Base-by-base conservation (phyloP, 768 basidiomycete species). In the Leccinum rimulosum region DNA sequence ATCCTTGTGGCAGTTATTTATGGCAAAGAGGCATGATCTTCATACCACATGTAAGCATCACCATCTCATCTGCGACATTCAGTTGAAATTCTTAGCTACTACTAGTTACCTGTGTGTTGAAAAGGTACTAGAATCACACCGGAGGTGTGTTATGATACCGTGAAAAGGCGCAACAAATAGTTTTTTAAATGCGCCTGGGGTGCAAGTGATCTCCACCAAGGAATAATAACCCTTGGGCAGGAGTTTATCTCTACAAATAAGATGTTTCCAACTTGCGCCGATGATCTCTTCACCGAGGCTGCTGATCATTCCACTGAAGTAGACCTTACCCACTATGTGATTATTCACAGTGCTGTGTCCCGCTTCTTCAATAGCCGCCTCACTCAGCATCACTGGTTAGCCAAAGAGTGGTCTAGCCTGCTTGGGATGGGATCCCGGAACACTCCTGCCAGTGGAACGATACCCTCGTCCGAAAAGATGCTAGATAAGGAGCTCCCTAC, bases 201-300 rank as follows among this genome's bases (percentile, higher is more conserved):
- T 1, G 61, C 54, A 1, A 59, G 61, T 2, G 50, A 60, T 6
- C 40, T 60, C 4, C 55, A 52, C 0, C 58, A 62, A 35, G 61
- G 55, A 1, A 50, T 50, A 52, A 57, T 60, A 14, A 57, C 59
- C 8, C 50, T 60, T 8, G 59, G 59, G 1, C 50, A 50, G 22
- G 55, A 50, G 3, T 62, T 62, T 36, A 62, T 62, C 3, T 56
- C 48, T 28, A 52, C 55, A 0, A n/a, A 62, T 15, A 55, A 62
- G 55, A 30, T 22, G 22, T 22, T 62, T 36, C 50, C 61, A 11
- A 22, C 1, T 17, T 61, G 56, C 27, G 35, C 50, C 3, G 57
- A 61, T 2, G 53, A 61, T 15, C 19, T 61, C n/a, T 50, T 61
- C 14, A 43, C 60, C 2, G 60, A 61, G n/a, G 54, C 61, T 9